Base-by-base conservation (phyloP, 2,329 filamentous ascomycete species). In the Xylaria polymorpha region DNA sequence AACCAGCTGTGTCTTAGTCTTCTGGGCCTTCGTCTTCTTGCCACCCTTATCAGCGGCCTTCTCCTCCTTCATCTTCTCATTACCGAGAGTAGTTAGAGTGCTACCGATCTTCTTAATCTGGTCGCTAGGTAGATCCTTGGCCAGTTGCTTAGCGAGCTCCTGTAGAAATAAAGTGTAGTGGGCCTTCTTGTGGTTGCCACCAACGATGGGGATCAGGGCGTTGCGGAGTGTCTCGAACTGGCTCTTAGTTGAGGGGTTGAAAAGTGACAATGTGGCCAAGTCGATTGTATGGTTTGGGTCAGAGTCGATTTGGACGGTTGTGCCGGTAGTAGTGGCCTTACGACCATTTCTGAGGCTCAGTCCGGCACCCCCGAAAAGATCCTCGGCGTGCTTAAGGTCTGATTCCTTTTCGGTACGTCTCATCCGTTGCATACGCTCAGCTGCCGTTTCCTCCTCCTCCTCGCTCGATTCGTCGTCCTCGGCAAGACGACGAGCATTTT, bases 51-150 rank as follows among this genome's bases (percentile, higher is more conserved):
- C 94, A 3, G 93, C 89, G 4, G 91, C 90, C 87, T 98, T 98
- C 87, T 99, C 96, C 81, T 98, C 94, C 85, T 94, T 97, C 91
- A 98, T 91, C 87, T 97, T 98, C 88, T 98, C 96, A 80, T 99
- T 99, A 79, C 93, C 88, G 66, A 97, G 87, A 5, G 94, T 91
- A n/a, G 94, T 97, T 77, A 99, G 83, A 5, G 88, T 87, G 81
- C 92, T 97, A 14, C 94, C 89, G 73, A 97, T 89, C 87, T 98
- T 98, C 88, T 98, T 98, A 83, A 98, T 94, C 84, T 98, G 94
- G 66, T 96, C 91, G 79, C 93, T 97, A 15, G 92, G 90, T 74
- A 99, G 83, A 35, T 97, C 94, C 83, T 94, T 94, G 76, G 91
- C 89, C 53, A 98, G 87, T 78, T 93, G 90, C 85, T 97, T 97